phyloP scores from a whole-genome alignment of 192 early-diverging fungal genomes.

The Rhizophagus prolifer region DNA sequence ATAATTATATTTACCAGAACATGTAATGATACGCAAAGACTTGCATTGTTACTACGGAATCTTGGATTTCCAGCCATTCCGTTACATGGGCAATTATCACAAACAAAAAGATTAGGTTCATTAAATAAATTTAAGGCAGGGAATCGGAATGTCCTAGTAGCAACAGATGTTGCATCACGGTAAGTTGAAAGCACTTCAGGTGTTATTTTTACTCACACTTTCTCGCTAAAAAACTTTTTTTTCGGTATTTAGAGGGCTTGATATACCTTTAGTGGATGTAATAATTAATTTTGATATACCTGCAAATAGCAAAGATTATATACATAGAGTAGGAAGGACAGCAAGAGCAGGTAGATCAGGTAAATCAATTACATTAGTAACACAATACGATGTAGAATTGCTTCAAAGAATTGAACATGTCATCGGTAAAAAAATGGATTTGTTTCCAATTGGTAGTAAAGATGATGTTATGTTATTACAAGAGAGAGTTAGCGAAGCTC shows the following conservation, averaged over 20 bases:
- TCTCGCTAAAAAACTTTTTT: neutral
- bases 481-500: conserved; percentile 91
- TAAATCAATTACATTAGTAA: conserved; percentile 78
- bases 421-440: conserved; percentile 82
- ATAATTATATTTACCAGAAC: conserved; percentile 94
- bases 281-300: conserved; percentile 98
- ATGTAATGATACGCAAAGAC: conserved; percentile 80
- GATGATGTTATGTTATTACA: conserved; percentile 85
- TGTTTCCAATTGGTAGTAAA: conserved; percentile 77
- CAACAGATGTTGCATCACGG: conserved; percentile 92
- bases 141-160: conserved; percentile 82
- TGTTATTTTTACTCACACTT: neutral
- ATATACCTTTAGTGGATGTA: conserved; percentile 94
- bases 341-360: conserved; percentile 82
- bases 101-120: conserved; percentile 90
- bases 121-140: conserved; percentile 95
- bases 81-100: conserved; percentile 89
- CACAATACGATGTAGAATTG: conserved; percentile 93
- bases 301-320: conserved; percentile 82
- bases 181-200: conserved; percentile 1
- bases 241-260: conserved; percentile 66
- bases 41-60: conserved; percentile 85
- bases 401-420: conserved; percentile 93
- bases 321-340: conserved; percentile 85
- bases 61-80: conserved; percentile 94